Evolutionary conservation across 169 alveolate genomes (phyloP), one percentile per base, ranked within the genome.

Genomic region (Cyclospora cayetanensis): DNA sequence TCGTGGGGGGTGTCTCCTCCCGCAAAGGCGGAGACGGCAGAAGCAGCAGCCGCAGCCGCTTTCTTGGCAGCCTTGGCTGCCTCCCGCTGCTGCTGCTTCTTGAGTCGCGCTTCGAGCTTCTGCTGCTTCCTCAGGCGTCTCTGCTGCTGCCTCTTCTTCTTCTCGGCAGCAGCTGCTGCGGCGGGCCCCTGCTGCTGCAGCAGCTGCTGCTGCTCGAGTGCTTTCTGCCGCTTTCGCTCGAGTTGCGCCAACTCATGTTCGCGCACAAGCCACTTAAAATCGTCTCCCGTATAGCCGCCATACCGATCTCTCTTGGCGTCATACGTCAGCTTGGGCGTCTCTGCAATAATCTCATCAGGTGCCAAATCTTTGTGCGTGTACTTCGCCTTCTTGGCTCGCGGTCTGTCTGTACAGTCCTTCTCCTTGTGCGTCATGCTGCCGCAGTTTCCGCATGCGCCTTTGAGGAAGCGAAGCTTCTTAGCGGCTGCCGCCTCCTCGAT

Each of bases 341-440:
- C 52, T 4, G 65, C 80, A n/a, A 84, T 22, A 25, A 15, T 68
- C 18, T 52, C 91, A 55, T 84, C 80, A 18, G 1, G 82, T 29
- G 82, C 52, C 4, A 52, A 31, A n/a, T 86, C 72, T 12, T 5
- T 4, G 41, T 72, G n/a, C 39, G 85, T 60, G 35, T 31, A 55
- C 43, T 55, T 84, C 11, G 89, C 80, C 55, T 84, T 46, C 43
- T 80, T 31, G 88, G 66, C 68, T 39, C 92, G 77, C 80, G 90
- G 99, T 42, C 99, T 96, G 89, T 98, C 99, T 66, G 97, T 95
- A 91, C 99, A 99, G 84, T 96, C 98, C 95, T 98, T 98, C 87
- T 96, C 98, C 88, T 96, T 96, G 94, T 99, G 99, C 42, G 99
- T 98, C 91, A 96, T 94, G 9, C 99, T 99, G 15, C 99, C 99